Conservation (phyloP, 2,329 filamentous ascomycete species). For the Microdochium trichocladiopsis region DNA sequence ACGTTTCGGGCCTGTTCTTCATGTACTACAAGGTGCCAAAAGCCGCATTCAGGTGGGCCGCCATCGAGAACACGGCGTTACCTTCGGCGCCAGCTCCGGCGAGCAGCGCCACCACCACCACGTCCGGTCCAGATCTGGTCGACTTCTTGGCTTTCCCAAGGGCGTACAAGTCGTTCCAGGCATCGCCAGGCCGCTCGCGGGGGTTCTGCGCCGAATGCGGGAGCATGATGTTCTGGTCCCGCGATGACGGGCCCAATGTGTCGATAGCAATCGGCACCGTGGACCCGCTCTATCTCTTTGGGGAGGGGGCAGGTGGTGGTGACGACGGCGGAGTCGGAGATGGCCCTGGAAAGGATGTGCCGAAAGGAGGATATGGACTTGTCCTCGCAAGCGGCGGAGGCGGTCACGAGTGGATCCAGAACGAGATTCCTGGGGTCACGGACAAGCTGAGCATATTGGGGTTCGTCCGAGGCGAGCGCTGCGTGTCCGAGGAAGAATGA, state of each 20-base stretch:
- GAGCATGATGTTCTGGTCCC: constrained; percentile 4
- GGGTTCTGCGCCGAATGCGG: constrained; percentile 6
- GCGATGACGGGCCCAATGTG: constrained; percentile 4
- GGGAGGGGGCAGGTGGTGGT: constrained; percentile 7
- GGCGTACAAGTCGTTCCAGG: neutral
- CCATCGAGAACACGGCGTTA: neutral
- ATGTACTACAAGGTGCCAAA: constrained; percentile 6
- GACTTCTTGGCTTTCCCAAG: neutral
- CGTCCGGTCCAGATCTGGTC: neutral
- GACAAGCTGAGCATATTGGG: constrained; percentile 5
- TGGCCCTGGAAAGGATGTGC: constrained; percentile 1
- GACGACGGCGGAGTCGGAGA: constrained; percentile 2
- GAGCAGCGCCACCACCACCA: neutral
- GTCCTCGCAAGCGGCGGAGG: constrained; percentile 6
- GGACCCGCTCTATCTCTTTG: constrained; percentile 8
- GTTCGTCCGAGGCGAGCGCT: neutral
- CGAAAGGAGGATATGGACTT: constrained; percentile 6
- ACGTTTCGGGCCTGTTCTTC: constrained; percentile 7
- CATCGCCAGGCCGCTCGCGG: constrained; percentile 2
- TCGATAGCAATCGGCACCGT: constrained; percentile 7
- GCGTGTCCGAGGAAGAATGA: neutral
- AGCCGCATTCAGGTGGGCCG: constrained; percentile 3
- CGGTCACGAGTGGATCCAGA: constrained; percentile 7
- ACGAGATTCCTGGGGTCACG: constrained; percentile 10
- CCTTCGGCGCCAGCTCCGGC: neutral